These are phyloP conservation scores for Boletus rufocinnamomeus DNA, from an alignment of 768 basidiomycete genomes.

Conservation along the genomic window DNA sequence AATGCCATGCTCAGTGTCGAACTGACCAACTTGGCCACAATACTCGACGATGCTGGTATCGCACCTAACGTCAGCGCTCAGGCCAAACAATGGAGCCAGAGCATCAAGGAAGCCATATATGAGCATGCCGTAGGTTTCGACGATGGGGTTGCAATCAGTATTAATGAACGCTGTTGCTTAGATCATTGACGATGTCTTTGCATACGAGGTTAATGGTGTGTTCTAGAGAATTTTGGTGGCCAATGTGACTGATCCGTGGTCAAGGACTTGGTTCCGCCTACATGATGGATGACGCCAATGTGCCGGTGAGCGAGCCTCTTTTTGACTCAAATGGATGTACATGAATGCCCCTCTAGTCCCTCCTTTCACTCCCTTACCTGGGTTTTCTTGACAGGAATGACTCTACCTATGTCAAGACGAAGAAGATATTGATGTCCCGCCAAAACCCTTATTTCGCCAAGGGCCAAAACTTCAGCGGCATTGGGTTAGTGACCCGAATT, in stretches of 20 bases:
- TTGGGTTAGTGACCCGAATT: slow-evolving; percentile 52
- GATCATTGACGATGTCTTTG: slow-evolving; percentile 67
- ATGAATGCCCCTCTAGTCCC: slow-evolving; percentile 46
- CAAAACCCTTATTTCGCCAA: slow-evolving; percentile 71
- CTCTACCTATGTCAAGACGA: slow-evolving; percentile 63
- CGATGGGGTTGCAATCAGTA: neutral
- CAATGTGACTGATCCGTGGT: neutral
- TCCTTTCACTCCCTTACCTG: slow-evolving; percentile 78
- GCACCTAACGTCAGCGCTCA: slow-evolving; percentile 51
- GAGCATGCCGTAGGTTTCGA: slow-evolving; percentile 49
- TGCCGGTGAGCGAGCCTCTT: slow-evolving; percentile 54
- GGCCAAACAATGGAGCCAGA: slow-evolving; percentile 59
- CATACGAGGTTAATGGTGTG: slow-evolving; percentile 75
- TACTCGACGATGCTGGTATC: slow-evolving; percentile 54
- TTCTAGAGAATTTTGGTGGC: neutral
- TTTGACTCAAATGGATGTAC: neutral
- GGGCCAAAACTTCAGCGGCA: slow-evolving; percentile 64
- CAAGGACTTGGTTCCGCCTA: slow-evolving; percentile 68
- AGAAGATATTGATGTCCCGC: slow-evolving; percentile 58
- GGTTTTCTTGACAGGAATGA: slow-evolving; percentile 67
- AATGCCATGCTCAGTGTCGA: slow-evolving; percentile 86
- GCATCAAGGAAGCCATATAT: slow-evolving; percentile 64
- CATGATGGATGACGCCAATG: slow-evolving; percentile 86
- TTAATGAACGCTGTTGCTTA: slow-evolving; percentile 26
- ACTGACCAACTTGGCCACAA: slow-evolving; percentile 55